phyloP scores from a whole-genome alignment of 1,284 basidiomycete species.

The Malassezia slooffiae region DNA sequence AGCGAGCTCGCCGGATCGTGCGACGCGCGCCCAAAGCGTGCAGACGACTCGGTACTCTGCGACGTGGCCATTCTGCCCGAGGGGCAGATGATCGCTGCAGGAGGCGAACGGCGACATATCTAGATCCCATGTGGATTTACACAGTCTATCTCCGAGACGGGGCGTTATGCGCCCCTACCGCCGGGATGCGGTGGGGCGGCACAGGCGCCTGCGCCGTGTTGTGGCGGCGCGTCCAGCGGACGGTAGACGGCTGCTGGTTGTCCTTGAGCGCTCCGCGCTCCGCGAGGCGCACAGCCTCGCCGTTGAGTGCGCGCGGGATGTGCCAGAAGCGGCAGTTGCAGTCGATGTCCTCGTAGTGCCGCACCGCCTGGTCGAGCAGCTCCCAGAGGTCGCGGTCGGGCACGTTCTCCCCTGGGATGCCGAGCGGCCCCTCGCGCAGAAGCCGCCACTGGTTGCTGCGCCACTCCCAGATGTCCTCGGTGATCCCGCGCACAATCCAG shows the following conservation, averaged over 20 bases:
- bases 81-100: too few relatives aligned
- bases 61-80: too few relatives aligned
- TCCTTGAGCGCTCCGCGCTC: constrained; percentile 34
- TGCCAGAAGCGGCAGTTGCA: constrained; percentile 45
- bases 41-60: too few relatives aligned
- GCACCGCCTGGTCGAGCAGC: constrained; percentile 32
- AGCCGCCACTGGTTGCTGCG: constrained; percentile 35
- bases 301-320: constrained; percentile 23
- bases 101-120: too few relatives aligned
- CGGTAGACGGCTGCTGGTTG: constrained; percentile 29
- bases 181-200: too few relatives aligned
- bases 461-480: constrained; percentile 42
- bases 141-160: too few relatives aligned
- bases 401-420: constrained; percentile 30
- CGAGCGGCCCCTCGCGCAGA: constrained; percentile 20
- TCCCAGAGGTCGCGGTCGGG: constrained; percentile 45
- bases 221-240: constrained; percentile 26
- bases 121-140: too few relatives aligned
- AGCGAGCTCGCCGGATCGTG: too few relatives aligned
- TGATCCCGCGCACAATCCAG: constrained; percentile 42
- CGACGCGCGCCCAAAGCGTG: too few relatives aligned
- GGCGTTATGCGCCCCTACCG: too few relatives aligned
- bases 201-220: background rate
- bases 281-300: constrained; percentile 25
- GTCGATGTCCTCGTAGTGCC: constrained; percentile 37